A percentile compares a stretch with the other conserved stretches of the same genome.
phyloP scores from a whole-genome alignment of 306 rosid genomes.

The Geum urbanum region DNA sequence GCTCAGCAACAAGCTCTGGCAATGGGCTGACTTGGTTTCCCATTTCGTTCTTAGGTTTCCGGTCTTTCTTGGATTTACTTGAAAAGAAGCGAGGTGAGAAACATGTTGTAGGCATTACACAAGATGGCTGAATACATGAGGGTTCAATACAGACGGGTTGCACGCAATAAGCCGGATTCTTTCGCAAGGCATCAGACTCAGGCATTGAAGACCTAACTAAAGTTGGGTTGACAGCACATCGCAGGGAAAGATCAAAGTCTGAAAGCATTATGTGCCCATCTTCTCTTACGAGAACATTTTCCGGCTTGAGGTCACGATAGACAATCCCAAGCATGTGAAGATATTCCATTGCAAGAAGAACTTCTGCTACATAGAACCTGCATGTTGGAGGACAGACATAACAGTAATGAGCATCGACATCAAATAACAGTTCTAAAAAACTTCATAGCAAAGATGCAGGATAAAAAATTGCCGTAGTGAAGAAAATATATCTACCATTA shows the following conservation, averaged over 20 bases:
- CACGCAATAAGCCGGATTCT: constrained; percentile 39
- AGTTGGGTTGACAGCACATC: constrained; percentile 46
- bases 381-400: constrained; percentile 6
- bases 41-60: constrained; percentile 45
- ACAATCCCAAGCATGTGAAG: constrained; percentile 63
- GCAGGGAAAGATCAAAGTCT: constrained; percentile 55
- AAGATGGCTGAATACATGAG: constrained; percentile 51
- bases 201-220: constrained; percentile 40
- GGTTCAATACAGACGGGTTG: constrained; percentile 55
- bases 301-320: constrained; percentile 58
- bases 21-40: constrained; percentile 52
- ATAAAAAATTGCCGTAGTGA: neutral
- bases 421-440: neutral
- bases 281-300: constrained; percentile 54
- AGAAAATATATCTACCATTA: neutral
- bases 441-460: constrained; percentile 1
- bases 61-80: constrained; percentile 42
- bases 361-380: constrained; percentile 53
- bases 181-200: constrained; percentile 35
- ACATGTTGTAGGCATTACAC: constrained; percentile 49
- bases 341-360: constrained; percentile 52
- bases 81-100: constrained; percentile 50
- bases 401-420: neutral
- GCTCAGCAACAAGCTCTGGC: constrained; percentile 55
- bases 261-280: constrained; percentile 61